These are phyloP conservation scores for Cladophialophora psammophila DNA, from an alignment of 2,329 filamentous ascomycete species.

Conservation along the genomic window DNA sequence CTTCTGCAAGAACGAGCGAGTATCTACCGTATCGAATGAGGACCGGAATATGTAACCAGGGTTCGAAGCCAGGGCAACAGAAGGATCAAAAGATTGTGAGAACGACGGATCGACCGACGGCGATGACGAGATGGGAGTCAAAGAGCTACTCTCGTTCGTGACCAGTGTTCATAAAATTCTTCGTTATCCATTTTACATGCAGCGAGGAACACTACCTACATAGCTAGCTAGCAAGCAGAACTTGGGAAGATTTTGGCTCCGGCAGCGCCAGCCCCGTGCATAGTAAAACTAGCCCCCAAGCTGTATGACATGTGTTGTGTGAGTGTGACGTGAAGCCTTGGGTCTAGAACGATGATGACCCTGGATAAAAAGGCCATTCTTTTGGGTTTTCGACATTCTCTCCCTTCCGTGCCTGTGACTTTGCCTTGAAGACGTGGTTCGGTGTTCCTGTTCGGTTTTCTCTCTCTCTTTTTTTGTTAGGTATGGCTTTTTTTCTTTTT, in stretches of 20 bases:
- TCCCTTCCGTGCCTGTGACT: background rate
- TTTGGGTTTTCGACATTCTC: background rate
- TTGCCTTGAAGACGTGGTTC: background rate
- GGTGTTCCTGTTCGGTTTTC: slow-evolving; percentile 11
- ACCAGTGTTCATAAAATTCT: background rate
- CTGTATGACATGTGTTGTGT: background rate
- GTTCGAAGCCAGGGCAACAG: too few relatives aligned
- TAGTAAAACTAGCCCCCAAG: slow-evolving; percentile 1
- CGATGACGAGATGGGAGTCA: too few relatives aligned
- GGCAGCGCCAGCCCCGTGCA: slow-evolving; percentile 16
- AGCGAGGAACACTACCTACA: slow-evolving; percentile 2
- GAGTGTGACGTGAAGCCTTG: too few relatives aligned
- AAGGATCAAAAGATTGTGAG: too few relatives aligned
- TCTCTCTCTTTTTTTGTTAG: background rate
- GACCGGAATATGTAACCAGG: too few relatives aligned
- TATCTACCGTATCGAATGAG: too few relatives aligned
- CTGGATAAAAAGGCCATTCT: background rate
- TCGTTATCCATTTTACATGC: slow-evolving; percentile 8
- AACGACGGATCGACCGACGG: too few relatives aligned
- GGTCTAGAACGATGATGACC: background rate
- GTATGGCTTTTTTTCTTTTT: background rate
- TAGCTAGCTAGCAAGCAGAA: slow-evolving; percentile 8
- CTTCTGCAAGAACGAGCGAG: too few relatives aligned
- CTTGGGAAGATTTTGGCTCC: background rate
- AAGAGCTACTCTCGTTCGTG: too few relatives aligned